Evolutionary conservation across 805 yeast species (phyloP).

Genomic region (Candida rishiriensis): DNA sequence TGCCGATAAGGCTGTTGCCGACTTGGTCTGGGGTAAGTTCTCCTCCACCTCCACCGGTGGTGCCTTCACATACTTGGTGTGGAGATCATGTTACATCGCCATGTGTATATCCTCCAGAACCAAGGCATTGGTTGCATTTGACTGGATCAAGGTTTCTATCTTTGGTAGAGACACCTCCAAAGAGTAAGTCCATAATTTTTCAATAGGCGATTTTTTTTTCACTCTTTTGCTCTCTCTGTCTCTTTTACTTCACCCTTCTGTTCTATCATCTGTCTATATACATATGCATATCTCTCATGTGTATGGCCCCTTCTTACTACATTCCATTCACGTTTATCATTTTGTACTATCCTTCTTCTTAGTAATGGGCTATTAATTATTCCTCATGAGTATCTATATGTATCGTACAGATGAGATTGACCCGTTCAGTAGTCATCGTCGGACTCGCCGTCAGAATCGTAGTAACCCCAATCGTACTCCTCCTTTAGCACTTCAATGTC

Average conservation of each 20-base stretch:
- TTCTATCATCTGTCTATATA: background rate
- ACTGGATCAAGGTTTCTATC: conserved; percentile 47
- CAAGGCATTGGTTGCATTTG: conserved; percentile 47
- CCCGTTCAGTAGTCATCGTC: conserved; percentile 23
- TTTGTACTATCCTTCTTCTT: no score
- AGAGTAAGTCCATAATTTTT: conserved; percentile 28
- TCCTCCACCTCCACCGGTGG: conserved; percentile 45
- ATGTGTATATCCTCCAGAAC: conserved; percentile 52
- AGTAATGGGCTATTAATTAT: no score
- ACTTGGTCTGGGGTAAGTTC: conserved; percentile 54
- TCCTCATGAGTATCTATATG: no score
- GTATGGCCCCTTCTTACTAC: no score
- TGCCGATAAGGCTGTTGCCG: conserved; percentile 54
- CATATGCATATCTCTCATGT: no score
- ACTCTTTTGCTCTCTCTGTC: background rate
- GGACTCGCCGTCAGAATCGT: conserved; percentile 39
- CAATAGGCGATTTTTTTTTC: no score
- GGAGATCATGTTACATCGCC: conserved; percentile 52
- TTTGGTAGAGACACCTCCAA: conserved; percentile 54
- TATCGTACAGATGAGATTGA: background rate
- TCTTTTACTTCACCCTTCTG: background rate
- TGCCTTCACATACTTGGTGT: conserved; percentile 48
- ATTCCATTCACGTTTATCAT: no score
- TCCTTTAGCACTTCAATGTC: conserved; percentile 38
- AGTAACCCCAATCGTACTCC: conserved; percentile 50